Base-by-base conservation (phyloP, 345 rosid species). In the Psidium guajava region DNA sequence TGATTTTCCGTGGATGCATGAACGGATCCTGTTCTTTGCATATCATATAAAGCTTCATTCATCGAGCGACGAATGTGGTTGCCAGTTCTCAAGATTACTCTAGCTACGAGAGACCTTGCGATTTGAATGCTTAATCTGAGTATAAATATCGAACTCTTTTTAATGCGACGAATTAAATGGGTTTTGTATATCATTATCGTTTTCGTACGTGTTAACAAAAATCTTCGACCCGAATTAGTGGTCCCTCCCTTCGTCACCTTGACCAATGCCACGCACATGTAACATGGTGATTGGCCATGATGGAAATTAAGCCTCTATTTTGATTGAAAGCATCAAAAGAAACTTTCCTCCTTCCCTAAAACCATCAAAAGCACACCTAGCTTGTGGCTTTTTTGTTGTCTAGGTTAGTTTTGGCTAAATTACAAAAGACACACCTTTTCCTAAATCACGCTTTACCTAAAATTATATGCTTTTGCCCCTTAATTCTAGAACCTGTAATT, bases 41-140 rank as follows among this genome's bases (percentile, higher is more conserved):
- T 28, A 1, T 7, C 0, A 3, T 28, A 28, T 28, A 3, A 61
- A 61, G 10, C 42, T 28, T 28, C 20, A 61, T 28, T 5, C 3
- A 8, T 3, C 11, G 20, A 3, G 40, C 6, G 74, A 61, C 15
- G 40, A 61, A 61, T 3, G 42, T 7, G 5, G 28, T 3, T 15
- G 11, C 1, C 0, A 2, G 11, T 11, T 18, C 6, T 2, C 11
- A 1, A 8, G 47, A 64, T 64, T 32, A 64, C 1, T 27, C 9
- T 3, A 4, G 18, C 3, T 0, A 80, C 18, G 14, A 42, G 32
- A 22, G n/a, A n/a, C 27, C 16, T 42, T 80, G 9, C 0, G 54
- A 80, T 80, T 11, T 6, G 82, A 24, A 6, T 24, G 24, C 20
- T n/a, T 24, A 5, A 4, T 49, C 21, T 44, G 52, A 21, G 1